Base-by-base conservation (phyloP, 2,329 filamentous ascomycete genomes). In the Ophiocordyceps sinensis region DNA sequence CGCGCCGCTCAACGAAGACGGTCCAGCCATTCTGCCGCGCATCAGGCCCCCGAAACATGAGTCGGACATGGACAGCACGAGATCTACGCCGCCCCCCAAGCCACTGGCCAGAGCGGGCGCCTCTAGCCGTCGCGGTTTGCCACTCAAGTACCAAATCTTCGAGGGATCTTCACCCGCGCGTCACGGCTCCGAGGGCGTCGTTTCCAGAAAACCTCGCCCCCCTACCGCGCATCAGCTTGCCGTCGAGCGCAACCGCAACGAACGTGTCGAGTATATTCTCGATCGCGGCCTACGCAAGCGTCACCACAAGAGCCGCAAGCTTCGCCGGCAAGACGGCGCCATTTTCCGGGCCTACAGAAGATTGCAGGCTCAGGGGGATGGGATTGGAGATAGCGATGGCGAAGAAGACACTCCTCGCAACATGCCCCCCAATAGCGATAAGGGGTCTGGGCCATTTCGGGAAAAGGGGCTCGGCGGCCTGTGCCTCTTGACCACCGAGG, bases 161-260 rank as follows among this genome's bases (percentile, higher is more conserved):
- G 76, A 80, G 44, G 73, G 65, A 14, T 78, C 75, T 0, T 79
- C 77, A 2, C 76, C 77, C 7, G 72, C 65, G 35, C 67, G 70
- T 19, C 63, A 71, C 15, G 60, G 69, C 17, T 65, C 72, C 13
- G 77, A 79, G 43, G 67, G 68, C 13, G 67, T 73, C n/a, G 63
- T 69, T 31, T 65, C 68, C 17, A 65, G 75, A 43, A 79, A 86
- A 54, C 77, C 80, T 9, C 73, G 85, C 1, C 84, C 84, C 3
- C 75, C 85, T 0, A 91, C 85, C 0, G 82, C 83, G 30, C 85
- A 91, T 58, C 85, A 91, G 59, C 66, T 87, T 32, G 84, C 84
- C 0, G 82, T 91, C 1, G 83, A 87, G 57, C 74, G 79, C 42
- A 87, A 88, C 58, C 71, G 85, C 15, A 82, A 77, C 45, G 77